Evolutionary conservation across 2,329 filamentous ascomycete genomes (phyloP).

Genomic region (Cladobotryum mycophilum): DNA sequence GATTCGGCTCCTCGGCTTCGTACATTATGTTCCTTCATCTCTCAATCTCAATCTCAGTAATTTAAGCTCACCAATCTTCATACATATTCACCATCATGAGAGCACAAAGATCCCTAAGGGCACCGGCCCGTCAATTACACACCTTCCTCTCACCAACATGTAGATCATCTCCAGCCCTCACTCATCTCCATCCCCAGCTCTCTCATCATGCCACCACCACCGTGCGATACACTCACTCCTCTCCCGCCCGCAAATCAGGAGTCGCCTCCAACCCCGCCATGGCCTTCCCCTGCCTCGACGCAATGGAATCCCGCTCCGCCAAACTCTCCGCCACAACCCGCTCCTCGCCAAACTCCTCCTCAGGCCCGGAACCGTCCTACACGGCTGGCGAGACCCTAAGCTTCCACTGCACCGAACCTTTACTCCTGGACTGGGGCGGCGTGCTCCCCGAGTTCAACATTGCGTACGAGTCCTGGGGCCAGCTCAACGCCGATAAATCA

Average conservation of each 20-base stretch:
- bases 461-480: constrained; percentile 90
- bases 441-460: constrained; percentile 83
- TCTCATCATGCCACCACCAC: constrained; percentile 16
- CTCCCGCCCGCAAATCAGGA: constrained; percentile 20
- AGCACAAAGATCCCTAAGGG: constrained; percentile 8
- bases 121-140: constrained; percentile 10
- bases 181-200: constrained; percentile 37
- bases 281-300: constrained; percentile 85
- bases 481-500: constrained; percentile 68
- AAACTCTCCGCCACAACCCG: constrained; percentile 50
- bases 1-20: no score
- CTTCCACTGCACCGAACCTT: constrained; percentile 66
- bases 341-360: constrained; percentile 42
- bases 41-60: neutral
- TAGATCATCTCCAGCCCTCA: constrained; percentile 30
- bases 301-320: constrained; percentile 70
- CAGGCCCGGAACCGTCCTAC: constrained; percentile 89
- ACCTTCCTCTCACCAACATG: constrained; percentile 29
- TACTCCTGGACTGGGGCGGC: constrained; percentile 91
- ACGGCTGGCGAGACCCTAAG: constrained; percentile 78
- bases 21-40: neutral
- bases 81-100: constrained; percentile 9
- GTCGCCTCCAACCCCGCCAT: constrained; percentile 72
- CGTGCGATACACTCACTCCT: constrained; percentile 16
- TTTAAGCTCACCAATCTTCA: neutral